A percentile compares a stretch with the other conserved stretches of the same genome.
Conservation (phyloP, 208 protist genomes). For the Angomonas ambiguus region DNA sequence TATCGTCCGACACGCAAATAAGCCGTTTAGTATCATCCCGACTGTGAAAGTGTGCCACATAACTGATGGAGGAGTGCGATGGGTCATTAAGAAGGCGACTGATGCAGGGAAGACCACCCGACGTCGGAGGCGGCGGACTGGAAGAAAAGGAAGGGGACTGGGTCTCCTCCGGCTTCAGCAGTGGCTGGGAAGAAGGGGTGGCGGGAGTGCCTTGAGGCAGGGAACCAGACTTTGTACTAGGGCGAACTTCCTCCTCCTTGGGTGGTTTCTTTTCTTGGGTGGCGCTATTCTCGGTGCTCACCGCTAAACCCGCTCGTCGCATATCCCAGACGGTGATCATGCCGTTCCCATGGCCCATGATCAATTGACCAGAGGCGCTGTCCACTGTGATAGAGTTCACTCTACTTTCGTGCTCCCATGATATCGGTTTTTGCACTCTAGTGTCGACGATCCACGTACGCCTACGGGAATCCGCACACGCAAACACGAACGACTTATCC, state of each 20-base stretch:
- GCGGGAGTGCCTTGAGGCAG: neutral
- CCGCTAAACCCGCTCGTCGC: constrained; percentile 41
- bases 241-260: neutral
- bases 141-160: neutral
- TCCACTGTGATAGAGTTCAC: constrained; percentile 79
- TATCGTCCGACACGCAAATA: constrained; percentile 70
- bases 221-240: neutral
- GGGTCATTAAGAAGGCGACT: constrained; percentile 54
- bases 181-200: neutral
- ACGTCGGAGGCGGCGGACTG: neutral
- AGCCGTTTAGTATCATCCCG: constrained; percentile 67
- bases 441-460: constrained; percentile 72
- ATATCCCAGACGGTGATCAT: constrained; percentile 81
- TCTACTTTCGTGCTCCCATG: constrained; percentile 57
- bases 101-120: constrained; percentile 14
- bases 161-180: constrained; percentile 5
- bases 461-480: constrained; percentile 65
- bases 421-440: constrained; percentile 43
- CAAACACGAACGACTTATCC: constrained; percentile 72
- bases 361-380: constrained; percentile 38
- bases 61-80: constrained; percentile 63
- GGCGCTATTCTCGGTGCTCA: constrained; percentile 30
- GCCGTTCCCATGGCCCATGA: constrained; percentile 82
- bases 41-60: constrained; percentile 54
- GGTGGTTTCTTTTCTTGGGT: constrained; percentile 4